Conservation (phyloP, 1,284 basidiomycete species). For the Leccinum idahoense region DNA sequence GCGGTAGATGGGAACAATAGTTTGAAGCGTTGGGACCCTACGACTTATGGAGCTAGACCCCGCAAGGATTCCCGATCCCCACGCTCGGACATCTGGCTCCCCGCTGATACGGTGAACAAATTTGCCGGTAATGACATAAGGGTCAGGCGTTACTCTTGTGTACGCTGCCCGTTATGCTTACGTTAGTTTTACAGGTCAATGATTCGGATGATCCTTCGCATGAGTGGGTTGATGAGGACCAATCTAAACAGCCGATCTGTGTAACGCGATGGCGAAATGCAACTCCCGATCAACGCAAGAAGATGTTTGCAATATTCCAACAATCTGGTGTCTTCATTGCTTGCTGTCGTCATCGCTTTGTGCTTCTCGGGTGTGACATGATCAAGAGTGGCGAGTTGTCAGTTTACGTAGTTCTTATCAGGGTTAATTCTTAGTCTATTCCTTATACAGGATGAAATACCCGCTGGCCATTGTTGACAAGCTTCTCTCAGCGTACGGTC, state of each 20-base stretch:
- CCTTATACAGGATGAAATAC: slow-evolving; percentile 7
- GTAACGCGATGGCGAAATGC: background rate
- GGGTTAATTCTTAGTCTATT: background rate
- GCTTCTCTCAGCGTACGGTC: slow-evolving; percentile 2
- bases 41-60: background rate
- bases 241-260: background rate
- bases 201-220: background rate
- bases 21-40: background rate
- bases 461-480: slow-evolving; percentile 5
- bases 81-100: background rate
- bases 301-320: background rate
- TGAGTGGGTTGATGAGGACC: background rate
- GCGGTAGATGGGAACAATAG: background rate
- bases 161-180: background rate
- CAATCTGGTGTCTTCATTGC: background rate
- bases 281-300: background rate
- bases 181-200: background rate
- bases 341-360: background rate
- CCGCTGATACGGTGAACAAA: background rate
- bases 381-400: background rate
- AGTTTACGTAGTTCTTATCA: background rate
- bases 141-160: background rate
- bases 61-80: background rate
- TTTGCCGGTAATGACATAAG: background rate
- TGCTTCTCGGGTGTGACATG: slow-evolving; percentile 9